Evolutionary conservation across 257 asterid species (phyloP), one percentile per base, ranked within the genome.

Genomic region (Solanum chaucha): DNA sequence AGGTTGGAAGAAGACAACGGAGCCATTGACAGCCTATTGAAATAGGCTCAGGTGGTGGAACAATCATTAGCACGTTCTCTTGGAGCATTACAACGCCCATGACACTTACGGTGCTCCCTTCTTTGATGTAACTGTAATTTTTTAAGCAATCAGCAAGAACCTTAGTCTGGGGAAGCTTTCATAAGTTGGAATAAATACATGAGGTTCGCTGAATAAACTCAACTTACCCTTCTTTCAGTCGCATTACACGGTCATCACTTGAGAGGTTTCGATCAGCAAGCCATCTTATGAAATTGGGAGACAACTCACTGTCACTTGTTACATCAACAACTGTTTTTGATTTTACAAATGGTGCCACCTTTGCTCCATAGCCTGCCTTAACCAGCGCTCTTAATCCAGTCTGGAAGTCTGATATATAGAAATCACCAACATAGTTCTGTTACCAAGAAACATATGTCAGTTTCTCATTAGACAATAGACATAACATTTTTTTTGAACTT

Each of bases 341-440:
- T 86, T 93, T 89, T 40, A 95, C 98, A 85, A 94, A 92, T 5
- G 98, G 94, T 2, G 98, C 93, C 87, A 95, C 96, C 91, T 93
- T 95, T 24, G 96, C 95, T 15, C 98, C 98, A 81, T 94, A 90
- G 78, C 98, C 98, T 36, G 98, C 96, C 90, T 95, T 95, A 11
- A 95, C 98, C 82, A 94, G 92, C 35, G 98, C 98, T 91, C 98
- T 90, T 89, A 95, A 91, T 84, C 98, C 98, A 44, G 98, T 88
- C 91, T 94, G 98, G 70, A 92, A 93, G 93, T 95, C 98, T 87
- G 98, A 95, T 93, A 95, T 93, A 86, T 94, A 95, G 80, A 95
- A 95, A 85, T 95, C 98, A 15, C 95, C 95, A 70, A 92, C 95
- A 83, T 92, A 84, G 84, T 86, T 95, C 98, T 95, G 95, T 88